phyloP scores from a whole-genome alignment of 352 stramenopile species.

The Globisporangium cystogenes region DNA sequence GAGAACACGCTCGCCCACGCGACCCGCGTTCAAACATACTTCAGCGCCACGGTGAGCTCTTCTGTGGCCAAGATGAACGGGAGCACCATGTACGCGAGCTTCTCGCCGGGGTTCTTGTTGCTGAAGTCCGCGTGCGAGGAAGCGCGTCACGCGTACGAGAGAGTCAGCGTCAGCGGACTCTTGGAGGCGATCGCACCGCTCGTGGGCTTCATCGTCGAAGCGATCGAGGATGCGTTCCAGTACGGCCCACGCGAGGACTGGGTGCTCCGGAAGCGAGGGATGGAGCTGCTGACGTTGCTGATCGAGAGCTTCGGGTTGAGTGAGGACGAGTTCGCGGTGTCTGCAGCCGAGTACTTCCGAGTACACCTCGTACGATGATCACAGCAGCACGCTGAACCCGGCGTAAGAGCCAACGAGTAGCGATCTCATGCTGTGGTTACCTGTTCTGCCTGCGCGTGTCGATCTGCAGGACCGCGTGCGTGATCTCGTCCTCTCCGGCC shows the following conservation, averaged over 20 bases:
- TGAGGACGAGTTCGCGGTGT: slow-evolving; percentile 14
- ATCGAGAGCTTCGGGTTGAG: slow-evolving; percentile 37
- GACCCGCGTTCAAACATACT: slow-evolving; percentile 26
- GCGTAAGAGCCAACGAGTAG: neutral
- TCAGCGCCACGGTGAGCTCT: slow-evolving; percentile 27
- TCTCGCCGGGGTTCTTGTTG: slow-evolving; percentile 42
- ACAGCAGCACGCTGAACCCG: neutral
- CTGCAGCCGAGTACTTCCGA: slow-evolving; percentile 22
- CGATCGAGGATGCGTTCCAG: slow-evolving; percentile 54
- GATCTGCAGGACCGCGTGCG: slow-evolving; percentile 29
- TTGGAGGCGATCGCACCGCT: slow-evolving; percentile 30
- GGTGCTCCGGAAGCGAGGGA: slow-evolving; percentile 40
- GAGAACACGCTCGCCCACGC: slow-evolving; percentile 25
- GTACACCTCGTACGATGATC: slow-evolving; percentile 24
- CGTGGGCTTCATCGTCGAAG: slow-evolving; percentile 39
- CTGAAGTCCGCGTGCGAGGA: slow-evolving; percentile 31
- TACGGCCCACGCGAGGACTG: slow-evolving; percentile 44
- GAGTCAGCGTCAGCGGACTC: slow-evolving; percentile 17
- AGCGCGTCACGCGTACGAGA: slow-evolving; percentile 21
- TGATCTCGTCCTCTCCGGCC: slow-evolving; percentile 31
- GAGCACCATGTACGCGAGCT: slow-evolving; percentile 34
- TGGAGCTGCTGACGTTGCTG: slow-evolving; percentile 45
- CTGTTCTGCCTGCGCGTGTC: neutral
- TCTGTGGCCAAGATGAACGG: slow-evolving; percentile 38
- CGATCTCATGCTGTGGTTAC: neutral